Base-by-base conservation (phyloP, 257 asterid species). In the Scutellaria galericulata region DNA sequence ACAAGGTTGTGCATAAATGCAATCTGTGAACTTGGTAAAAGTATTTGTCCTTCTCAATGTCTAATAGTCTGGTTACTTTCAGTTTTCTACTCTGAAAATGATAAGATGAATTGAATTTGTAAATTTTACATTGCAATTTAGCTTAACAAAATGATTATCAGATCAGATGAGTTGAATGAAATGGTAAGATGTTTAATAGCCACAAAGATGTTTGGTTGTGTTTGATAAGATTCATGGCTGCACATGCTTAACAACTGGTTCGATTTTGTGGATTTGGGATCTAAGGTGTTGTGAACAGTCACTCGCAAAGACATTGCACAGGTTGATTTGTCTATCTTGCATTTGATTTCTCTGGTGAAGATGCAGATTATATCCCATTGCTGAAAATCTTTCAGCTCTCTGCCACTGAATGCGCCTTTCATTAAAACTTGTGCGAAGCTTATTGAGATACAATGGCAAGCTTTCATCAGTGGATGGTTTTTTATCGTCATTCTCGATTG, bases 151-250 rank as follows among this genome's bases (percentile, higher is more conserved):
- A 31, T 31, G 4, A 31, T 31, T 2, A 31, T 31, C 37, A 31
- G 37, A 31, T 31, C 37, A 31, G 70, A 62, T 18, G 77, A 72
- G 12, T 13, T 62, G 70, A 71, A 62, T 51, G 77, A 62, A 72
- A 72, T 72, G 62, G 64, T 72, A 6, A 20, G 77, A 62, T 9
- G 18, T 50, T 62, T 72, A 62, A 20, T 53, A 50, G 0, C 51
- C 13, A 3, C 53, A 18, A 0, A 62, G 18, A 50, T 72, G 77
- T 62, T 62, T 72, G 5, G 20, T 72, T 39, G 77, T 72, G 45
- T 61, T 72, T 72, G 77, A 72, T 48, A 2, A 7, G 55, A 62
- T 61, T 13, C 45, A 0, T 61, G 77, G 77, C 39, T 1, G 7
- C 64, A 72, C 63, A 72, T 72, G 63, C 39, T 14, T 1, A 2